A percentile compares a stretch with the other conserved stretches of the same genome.
Conservation (phyloP, 2,329 filamentous ascomycete genomes). For the Clonostachys rhizophaga region DNA sequence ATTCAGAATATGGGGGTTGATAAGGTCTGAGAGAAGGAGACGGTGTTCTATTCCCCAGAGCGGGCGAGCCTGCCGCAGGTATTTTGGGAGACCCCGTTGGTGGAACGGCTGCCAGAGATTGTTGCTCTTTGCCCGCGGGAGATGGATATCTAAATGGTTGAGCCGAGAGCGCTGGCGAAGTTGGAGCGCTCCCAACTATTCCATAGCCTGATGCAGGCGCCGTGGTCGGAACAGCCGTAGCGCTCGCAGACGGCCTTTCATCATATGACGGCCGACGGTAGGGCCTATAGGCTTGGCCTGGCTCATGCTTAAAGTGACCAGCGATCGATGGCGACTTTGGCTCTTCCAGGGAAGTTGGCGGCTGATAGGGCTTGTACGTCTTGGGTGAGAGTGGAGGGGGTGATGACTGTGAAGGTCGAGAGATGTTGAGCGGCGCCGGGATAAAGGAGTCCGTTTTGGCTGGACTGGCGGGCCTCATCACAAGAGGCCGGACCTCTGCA, state of each 20-base stretch:
- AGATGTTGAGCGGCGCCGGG: conserved; percentile 15
- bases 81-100: no score
- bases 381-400: not conserved
- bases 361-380: conserved; percentile 8
- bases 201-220: not conserved
- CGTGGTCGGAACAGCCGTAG: not conserved
- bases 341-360: not conserved
- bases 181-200: no score
- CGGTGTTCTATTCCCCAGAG: no score
- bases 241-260: not conserved
- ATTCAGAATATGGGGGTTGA: no score
- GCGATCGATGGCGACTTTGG: conserved; percentile 16
- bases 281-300: not conserved
- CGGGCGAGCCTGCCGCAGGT: no score
- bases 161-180: no score
- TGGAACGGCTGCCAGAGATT: no score
- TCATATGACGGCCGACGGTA: not conserved
- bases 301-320: conserved; percentile 3
- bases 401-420: conserved; percentile 12
- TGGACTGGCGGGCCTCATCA: conserved; percentile 1
- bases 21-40: no score
- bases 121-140: no score
- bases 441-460: not conserved
- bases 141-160: no score
- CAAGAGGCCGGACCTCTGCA: not conserved